Percentiles rank a stretch among this genome's conserved stretches.
Conservation (phyloP, 129 eudicot genomes). For the Gnaphalium uliginosum region DNA sequence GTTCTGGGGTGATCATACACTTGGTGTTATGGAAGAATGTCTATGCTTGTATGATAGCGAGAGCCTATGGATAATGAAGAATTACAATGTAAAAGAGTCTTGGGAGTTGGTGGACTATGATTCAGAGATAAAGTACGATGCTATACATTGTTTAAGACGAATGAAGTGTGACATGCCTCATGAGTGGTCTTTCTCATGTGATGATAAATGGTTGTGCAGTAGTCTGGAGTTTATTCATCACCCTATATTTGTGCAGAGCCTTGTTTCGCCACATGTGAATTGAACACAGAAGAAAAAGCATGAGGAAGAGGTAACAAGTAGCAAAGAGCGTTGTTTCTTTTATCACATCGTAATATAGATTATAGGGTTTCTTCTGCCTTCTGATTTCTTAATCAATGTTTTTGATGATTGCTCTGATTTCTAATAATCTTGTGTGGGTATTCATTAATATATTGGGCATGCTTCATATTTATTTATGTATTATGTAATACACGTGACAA, state of each 20-base stretch:
- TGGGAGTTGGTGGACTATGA: background rate
- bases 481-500: no score
- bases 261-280: background rate
- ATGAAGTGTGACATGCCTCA: background rate
- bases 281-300: no score
- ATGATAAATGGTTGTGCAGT: background rate
- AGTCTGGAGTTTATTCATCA: background rate
- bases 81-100: background rate
- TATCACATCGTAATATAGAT: no score
- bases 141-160: background rate
- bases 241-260: background rate
- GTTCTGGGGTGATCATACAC: background rate
- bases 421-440: no score
- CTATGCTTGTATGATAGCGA: background rate
- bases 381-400: no score
- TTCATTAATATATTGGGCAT: no score
- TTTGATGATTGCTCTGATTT: no score
- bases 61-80: background rate
- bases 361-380: no score
- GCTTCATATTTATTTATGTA: no score
- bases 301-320: background rate
- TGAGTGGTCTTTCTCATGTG: background rate
- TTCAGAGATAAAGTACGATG: background rate
- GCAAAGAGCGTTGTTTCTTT: background rate
- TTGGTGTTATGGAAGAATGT: slow-evolving; percentile 7